Evolutionary conservation across 2,329 filamentous ascomycete species (phyloP), one percentile per base, ranked within the genome.

Genomic region (Neonectria faginata): DNA sequence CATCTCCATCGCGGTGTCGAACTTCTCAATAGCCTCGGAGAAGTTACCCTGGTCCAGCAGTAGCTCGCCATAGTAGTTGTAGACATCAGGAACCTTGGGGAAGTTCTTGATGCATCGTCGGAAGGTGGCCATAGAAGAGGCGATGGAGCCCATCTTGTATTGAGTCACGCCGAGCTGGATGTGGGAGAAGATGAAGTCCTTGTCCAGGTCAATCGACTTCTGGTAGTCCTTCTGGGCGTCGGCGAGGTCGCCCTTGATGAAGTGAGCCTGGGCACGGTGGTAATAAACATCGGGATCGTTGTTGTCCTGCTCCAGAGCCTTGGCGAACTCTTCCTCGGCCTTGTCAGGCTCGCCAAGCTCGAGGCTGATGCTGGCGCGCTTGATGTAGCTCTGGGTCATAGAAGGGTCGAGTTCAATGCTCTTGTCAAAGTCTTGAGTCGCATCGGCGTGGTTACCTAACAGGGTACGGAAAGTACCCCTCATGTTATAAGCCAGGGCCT

Each of bases 11-110:
- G 96, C 96, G 27, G 91, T 96, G 79, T 99, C 96, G 76, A 99
- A 99, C 83, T 97, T 97, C 83, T 97, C 92, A 68, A 99, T 94
- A 27, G 96, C 96, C 79, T 99, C 95, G 64, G 92, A 86, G 82
- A 91, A 98, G 81, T 97, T 97, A 81, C 93, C 91, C 84, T 98
- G 96, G 84, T 99, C 96, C 58, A 99, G 89, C 62, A 99, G 87
- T 61, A 99, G 87, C 84, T 99, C 96, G 75, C 96, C 96, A 76
- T 97, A 98, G 88, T 99, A 99, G 87, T 99, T 99, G 87, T 98
- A 99, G 44, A 98, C 96, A 77, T 99, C 96, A 6, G 95, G 94
- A 11, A 97, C 93, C 78, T 95, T 92, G 76, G 94, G 92, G 77
- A 99, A 99, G 83, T 97, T 97, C 90, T 98, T 99, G 80, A 97